phyloP scores from a whole-genome alignment of 768 basidiomycete genomes.

The Boletus subcaerulescens region DNA sequence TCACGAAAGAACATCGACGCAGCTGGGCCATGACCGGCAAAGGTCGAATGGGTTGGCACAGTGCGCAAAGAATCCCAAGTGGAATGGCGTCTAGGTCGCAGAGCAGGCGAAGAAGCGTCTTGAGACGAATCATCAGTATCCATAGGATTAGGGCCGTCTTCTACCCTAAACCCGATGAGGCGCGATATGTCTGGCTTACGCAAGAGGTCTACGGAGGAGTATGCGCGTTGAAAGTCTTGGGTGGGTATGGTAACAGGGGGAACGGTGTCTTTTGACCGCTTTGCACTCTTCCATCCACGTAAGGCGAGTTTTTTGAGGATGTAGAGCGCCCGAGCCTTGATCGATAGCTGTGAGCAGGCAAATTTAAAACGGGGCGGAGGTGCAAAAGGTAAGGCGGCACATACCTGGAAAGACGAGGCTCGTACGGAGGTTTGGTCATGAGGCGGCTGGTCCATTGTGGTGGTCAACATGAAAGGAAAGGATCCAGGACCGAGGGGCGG shows the following conservation, averaged over 20 bases:
- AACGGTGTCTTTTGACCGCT: constrained; percentile 28
- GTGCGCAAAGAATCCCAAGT: constrained; percentile 18
- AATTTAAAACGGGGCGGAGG: constrained; percentile 13
- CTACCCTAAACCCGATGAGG: constrained; percentile 23
- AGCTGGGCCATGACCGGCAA: constrained; percentile 9
- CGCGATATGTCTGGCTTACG: constrained; percentile 25
- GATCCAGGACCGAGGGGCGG: constrained; percentile 3
- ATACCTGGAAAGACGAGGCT: constrained; percentile 29
- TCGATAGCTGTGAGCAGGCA: neutral
- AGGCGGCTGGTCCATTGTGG: constrained; percentile 28
- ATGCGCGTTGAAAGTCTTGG: constrained; percentile 24
- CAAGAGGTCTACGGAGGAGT: constrained; percentile 35
- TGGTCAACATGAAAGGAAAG: constrained; percentile 14
- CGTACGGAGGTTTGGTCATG: constrained; percentile 24
- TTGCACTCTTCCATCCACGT: constrained; percentile 32
- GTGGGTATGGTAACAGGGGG: constrained; percentile 23
- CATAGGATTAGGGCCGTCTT: constrained; percentile 23
- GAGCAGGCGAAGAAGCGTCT: constrained; percentile 21
- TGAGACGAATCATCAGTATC: constrained; percentile 33
- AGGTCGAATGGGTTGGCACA: constrained; percentile 6
- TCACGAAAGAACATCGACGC: constrained; percentile 14
- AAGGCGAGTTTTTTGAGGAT: constrained; percentile 38
- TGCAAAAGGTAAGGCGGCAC: neutral
- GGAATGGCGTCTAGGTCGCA: constrained; percentile 24
- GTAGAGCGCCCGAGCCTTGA: constrained; percentile 34